These are phyloP conservation scores for Tetratostichococcus sp. DNA, from an alignment of 139 green algal species.

Conservation along the genomic window DNA sequence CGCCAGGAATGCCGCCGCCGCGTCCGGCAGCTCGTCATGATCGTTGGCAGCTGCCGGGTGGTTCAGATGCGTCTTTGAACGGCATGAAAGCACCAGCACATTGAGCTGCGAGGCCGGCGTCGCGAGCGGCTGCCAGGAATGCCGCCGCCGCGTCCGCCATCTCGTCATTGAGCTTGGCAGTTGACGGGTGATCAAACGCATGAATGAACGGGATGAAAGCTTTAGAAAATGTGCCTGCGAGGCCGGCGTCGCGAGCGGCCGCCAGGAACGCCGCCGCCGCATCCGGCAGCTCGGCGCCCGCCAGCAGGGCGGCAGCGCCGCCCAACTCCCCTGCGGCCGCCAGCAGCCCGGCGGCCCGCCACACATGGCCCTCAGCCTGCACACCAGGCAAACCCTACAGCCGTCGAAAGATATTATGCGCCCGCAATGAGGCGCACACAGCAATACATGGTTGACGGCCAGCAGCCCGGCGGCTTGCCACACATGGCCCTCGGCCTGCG, in stretches of 20 bases:
- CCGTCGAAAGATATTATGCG: not conserved
- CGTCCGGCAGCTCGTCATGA: slow-evolving; percentile 61
- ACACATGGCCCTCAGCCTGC: slow-evolving; percentile 36
- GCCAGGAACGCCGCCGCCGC: slow-evolving; percentile 45
- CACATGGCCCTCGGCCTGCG: slow-evolving; percentile 30
- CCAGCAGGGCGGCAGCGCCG: slow-evolving; percentile 43
- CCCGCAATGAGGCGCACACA: not conserved
- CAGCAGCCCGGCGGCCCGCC: slow-evolving; percentile 33
- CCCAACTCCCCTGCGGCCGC: slow-evolving; percentile 25
- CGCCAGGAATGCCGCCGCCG: slow-evolving; percentile 42
- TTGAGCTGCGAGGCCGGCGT: slow-evolving; percentile 35
- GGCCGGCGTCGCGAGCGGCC: slow-evolving; percentile 36
- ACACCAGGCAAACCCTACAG: slow-evolving; percentile 1
- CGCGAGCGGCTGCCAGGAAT: slow-evolving; percentile 30
- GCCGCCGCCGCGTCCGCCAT: slow-evolving; percentile 56
- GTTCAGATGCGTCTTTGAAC: too few relatives aligned
- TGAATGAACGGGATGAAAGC: too few relatives aligned
- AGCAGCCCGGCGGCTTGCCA: slow-evolving; percentile 38
- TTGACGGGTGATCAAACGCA: too few relatives aligned
- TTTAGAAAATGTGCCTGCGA: too few relatives aligned
- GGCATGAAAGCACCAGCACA: too few relatives aligned
- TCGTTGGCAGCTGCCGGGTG: too few relatives aligned
- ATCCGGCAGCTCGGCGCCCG: slow-evolving; percentile 42
- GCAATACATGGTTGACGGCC: too few relatives aligned
- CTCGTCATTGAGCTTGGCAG: too few relatives aligned